Base-by-base conservation (phyloP, 257 asterid species). In the Asclepias syriaca region DNA sequence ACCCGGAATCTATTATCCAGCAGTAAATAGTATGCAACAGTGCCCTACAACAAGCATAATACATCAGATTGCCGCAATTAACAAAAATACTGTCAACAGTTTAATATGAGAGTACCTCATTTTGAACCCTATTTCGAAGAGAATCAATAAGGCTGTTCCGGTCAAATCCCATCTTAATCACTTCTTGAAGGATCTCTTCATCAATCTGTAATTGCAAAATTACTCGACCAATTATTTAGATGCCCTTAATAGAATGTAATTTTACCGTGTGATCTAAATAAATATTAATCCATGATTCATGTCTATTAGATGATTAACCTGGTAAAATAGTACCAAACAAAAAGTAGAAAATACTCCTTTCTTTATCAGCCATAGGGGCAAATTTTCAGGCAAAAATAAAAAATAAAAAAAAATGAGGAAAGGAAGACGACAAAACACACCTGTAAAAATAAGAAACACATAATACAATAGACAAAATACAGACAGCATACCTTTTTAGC, bases 181-280 rank as follows among this genome's bases (percentile, higher is more conserved):
- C 95, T 81, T 88, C 95, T 72, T 80, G 93, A 69, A 93, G 95
- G 80, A 93, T 90, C 63, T 93, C 97, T 85, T 93, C 98, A 71
- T 90, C 97, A 39, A 93, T 87, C 98, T 92, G 91, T 86, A 77
- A 65, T 34, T 8, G 21, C 58, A 63, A 43, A 39, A 66, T 81
- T 59, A 24, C 40, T 29, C 37, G 19, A 46, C 24, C 67, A 6
- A 63, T 63, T 37, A 63, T 63, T 63, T 63, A 16, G 24, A 34
- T 68, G 61, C 29, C 32, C 24, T 43, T 24, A 19, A 18, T 43
- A 72, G n/a, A n/a, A n/a, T n/a, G n/a, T n/a, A n/a, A n/a, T n/a
- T n/a, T n/a, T n/a, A n/a, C n/a, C n/a, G n/a, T n/a, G n/a, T n/a
- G n/a, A n/a, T n/a, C n/a, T n/a, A n/a, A n/a, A n/a, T n/a, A n/a